Evolutionary conservation across 148 eudicot species (phyloP), one percentile per base, ranked within the genome.

Genomic region (Mesembryanthemum crystallinum): DNA sequence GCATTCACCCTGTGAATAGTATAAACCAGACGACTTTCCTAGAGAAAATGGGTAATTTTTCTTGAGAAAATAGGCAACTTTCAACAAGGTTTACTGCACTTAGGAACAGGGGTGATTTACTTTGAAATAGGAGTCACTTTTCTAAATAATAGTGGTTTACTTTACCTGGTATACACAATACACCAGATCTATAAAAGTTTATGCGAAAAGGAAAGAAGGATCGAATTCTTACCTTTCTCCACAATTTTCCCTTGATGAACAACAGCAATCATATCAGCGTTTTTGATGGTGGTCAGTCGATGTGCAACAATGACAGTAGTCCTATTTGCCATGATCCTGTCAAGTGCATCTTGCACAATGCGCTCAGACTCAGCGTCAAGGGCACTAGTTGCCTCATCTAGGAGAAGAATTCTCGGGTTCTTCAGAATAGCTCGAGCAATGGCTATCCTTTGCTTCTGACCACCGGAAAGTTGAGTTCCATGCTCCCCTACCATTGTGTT

Each of bases 351-450:
- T 81, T 93, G 98, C 13, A 93, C 98, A 33, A 87, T 61, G 9
- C 92, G 90, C 73, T 93, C 98, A 29, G 98, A 93, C 72, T 93
- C 98, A 5, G 92, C 90, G 81, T 93, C 96, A 7, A 93, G 83
- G 8, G 98, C 98, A 73, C 98, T 93, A 29, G 98, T 93, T 45
- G 98, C 98, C 80, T 93, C 98, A 58, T 93, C 98, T 15, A 93
- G 87, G 58, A 91, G 94, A 14, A 93, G 87, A 28, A 93, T 89
- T 85, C 76, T 86, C 5, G 98, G 98, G 55, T 93, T 79, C 77
- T 91, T 93, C 32, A 91, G 75, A 61, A 93, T 89, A 18, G 94
- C 98, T 59, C 98, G 85, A 52, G 98, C 94, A 51, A 93, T 91
- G 62, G 98, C 98, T 74, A 93, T 80, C 82, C 97, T 86, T 79